Conservation (phyloP, 2,329 filamentous ascomycete genomes). For the Calonectria fujianensis region DNA sequence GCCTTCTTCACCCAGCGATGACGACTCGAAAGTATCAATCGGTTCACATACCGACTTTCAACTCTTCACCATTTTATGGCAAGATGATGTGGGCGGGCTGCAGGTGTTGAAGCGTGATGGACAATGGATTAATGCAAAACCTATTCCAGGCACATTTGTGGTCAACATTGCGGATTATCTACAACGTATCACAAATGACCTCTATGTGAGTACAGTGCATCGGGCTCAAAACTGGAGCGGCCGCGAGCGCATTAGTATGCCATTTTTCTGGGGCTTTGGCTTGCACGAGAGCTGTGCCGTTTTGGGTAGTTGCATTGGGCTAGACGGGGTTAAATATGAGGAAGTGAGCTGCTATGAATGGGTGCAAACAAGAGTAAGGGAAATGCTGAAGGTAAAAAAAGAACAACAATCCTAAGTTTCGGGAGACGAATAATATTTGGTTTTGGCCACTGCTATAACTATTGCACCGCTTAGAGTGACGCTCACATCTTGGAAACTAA, state of each 20-base stretch:
- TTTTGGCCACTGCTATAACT: no score
- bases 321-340: background rate
- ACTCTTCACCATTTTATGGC: conserved; percentile 21
- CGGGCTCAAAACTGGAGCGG: conserved; percentile 21
- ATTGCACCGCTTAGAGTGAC: no score
- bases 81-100: conserved; percentile 19
- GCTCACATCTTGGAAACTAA: no score
- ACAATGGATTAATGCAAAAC: conserved; percentile 13
- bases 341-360: conserved; percentile 21
- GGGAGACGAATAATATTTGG: background rate
- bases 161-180: conserved; percentile 23
- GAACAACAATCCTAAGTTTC: background rate
- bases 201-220: conserved; percentile 3
- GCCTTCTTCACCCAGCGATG: background rate
- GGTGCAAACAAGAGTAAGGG: conserved; percentile 16
- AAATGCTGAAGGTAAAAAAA: conserved; percentile 11
- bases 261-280: conserved; percentile 15
- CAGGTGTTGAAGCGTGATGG: conserved; percentile 12
- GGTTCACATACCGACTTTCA: conserved; percentile 27
- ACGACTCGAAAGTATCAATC: background rate
- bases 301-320: background rate
- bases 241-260: conserved; percentile 3
- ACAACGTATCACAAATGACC: conserved; percentile 15
- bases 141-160: conserved; percentile 15
- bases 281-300: conserved; percentile 22